Conservation (phyloP, 352 stramenopile species). For the Pythium utonaiense region DNA sequence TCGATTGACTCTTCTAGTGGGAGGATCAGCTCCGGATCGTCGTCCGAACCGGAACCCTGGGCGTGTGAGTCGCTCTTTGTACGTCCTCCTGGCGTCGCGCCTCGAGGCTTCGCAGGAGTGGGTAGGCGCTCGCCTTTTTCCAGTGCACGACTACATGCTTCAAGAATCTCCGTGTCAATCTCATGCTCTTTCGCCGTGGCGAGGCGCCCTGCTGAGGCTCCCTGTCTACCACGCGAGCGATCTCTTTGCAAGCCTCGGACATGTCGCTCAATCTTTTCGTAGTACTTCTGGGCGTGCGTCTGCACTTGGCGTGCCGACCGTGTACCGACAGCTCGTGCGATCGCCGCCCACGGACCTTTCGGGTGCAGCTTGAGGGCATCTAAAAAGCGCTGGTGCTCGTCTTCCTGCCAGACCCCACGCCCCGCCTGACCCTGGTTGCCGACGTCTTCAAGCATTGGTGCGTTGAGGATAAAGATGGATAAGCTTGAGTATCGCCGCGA, state of each 20-base stretch:
- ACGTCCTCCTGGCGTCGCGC: background rate
- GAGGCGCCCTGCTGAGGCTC: background rate
- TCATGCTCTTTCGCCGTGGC: slow-evolving; percentile 33
- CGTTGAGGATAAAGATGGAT: background rate
- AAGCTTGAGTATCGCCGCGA: background rate
- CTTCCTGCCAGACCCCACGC: slow-evolving; percentile 29
- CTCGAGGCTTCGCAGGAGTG: slow-evolving; percentile 4
- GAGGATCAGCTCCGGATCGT: background rate
- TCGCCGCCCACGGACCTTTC: slow-evolving; percentile 32
- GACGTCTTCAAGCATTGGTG: background rate
- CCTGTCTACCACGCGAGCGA: slow-evolving; percentile 37
- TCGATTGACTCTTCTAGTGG: slow-evolving; percentile 21
- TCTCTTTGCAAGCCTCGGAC: slow-evolving; percentile 56
- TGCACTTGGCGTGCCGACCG: slow-evolving; percentile 61
- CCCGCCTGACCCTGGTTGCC: slow-evolving; percentile 10
- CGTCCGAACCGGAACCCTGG: background rate
- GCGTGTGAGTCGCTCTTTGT: background rate
- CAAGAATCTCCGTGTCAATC: slow-evolving; percentile 37
- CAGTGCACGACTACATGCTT: slow-evolving; percentile 17
- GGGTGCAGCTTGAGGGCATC: slow-evolving; percentile 28
- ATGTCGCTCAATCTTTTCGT: slow-evolving; percentile 70
- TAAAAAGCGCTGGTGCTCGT: slow-evolving; percentile 39
- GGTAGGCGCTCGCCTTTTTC: slow-evolving; percentile 13
- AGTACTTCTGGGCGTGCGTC: slow-evolving; percentile 57
- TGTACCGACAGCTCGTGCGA: slow-evolving; percentile 25